Conservation (phyloP, 345 rosid species). For the Erysimum cheiranthoides region DNA sequence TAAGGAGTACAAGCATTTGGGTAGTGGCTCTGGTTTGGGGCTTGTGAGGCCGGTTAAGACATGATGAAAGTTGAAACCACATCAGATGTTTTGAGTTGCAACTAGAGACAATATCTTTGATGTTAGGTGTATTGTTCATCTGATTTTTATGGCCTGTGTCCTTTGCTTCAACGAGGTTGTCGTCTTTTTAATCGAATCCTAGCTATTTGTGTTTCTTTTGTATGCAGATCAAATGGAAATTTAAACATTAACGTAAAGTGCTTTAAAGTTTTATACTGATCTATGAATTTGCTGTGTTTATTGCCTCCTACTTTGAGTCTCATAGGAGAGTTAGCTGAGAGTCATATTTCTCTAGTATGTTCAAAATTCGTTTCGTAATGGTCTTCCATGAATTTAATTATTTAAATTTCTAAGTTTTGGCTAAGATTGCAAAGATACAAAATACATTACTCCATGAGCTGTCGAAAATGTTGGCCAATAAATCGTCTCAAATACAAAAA, state of each 20-base stretch:
- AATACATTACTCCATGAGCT: neutral
- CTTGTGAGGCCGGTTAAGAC: slow-evolving; percentile 81
- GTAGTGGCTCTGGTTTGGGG: slow-evolving; percentile 93
- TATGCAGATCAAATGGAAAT: slow-evolving; percentile 56
- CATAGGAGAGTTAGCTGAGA: neutral
- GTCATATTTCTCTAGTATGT: neutral
- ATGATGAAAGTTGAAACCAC: slow-evolving; percentile 37
- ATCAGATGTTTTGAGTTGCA: slow-evolving; percentile 3
- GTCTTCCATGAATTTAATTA: neutral
- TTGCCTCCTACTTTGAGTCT: too few relatives aligned
- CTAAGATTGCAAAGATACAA: neutral
- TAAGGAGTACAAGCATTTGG: slow-evolving; percentile 91
- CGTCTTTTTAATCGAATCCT: slow-evolving; percentile 49
- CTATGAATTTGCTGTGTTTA: too few relatives aligned
- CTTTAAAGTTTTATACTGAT: neutral
- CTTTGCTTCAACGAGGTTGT: slow-evolving; percentile 58
- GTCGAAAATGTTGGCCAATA: neutral
- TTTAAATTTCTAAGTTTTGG: neutral
- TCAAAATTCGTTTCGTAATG: neutral
- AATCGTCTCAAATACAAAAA: neutral
- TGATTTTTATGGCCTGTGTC: slow-evolving; percentile 35
- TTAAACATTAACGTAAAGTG: slow-evolving; percentile 49
- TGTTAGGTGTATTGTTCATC: slow-evolving; percentile 40
- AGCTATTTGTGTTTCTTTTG: slow-evolving; percentile 57
- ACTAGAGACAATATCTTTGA: neutral